Conservation (phyloP, 2,329 filamentous ascomycete genomes). For the Colletotrichum tamarilloi region DNA sequence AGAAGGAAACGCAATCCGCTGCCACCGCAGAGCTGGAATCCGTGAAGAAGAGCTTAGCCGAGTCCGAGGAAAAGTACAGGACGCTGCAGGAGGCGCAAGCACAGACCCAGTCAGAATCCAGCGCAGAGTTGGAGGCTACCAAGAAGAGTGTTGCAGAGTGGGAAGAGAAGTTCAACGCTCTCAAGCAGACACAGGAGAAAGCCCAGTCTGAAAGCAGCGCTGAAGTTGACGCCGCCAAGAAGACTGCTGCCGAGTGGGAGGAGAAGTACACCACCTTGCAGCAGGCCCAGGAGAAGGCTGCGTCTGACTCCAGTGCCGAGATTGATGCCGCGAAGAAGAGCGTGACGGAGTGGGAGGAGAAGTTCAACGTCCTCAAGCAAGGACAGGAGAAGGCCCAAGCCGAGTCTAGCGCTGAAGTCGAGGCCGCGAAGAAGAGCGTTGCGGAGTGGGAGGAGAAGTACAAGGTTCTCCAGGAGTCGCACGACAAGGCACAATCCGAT, state of each 20-base stretch:
- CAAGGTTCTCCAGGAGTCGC: slow-evolving; percentile 41
- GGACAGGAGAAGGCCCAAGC: slow-evolving; percentile 40
- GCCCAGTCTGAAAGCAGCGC: slow-evolving; percentile 40
- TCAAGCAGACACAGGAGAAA: slow-evolving; percentile 39
- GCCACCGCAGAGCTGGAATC: slow-evolving; percentile 36
- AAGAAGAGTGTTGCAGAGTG: slow-evolving; percentile 37
- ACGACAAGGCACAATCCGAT: slow-evolving; percentile 42
- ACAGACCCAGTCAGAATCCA: slow-evolving; percentile 43
- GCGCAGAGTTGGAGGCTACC: slow-evolving; percentile 23
- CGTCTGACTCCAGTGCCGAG: slow-evolving; percentile 41
- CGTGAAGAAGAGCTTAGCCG: slow-evolving; percentile 28
- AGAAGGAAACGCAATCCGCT: slow-evolving; percentile 42
- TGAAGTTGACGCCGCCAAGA: slow-evolving; percentile 35
- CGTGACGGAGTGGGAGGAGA: slow-evolving; percentile 40
- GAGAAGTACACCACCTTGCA: slow-evolving; percentile 37
- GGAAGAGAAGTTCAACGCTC: slow-evolving; percentile 39
- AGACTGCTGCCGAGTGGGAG: slow-evolving; percentile 38
- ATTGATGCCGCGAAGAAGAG: slow-evolving; percentile 38
- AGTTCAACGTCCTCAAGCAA: slow-evolving; percentile 40
- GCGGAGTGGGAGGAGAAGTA: slow-evolving; percentile 47
- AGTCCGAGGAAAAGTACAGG: slow-evolving; percentile 45
- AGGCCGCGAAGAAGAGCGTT: slow-evolving; percentile 43
- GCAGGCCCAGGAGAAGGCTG: slow-evolving; percentile 42
- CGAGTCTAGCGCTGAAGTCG: slow-evolving; percentile 39
- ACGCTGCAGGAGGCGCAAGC: slow-evolving; percentile 38